These are phyloP conservation scores for Castanea sativa DNA, from an alignment of 306 rosid genomes.

Conservation along the genomic window DNA sequence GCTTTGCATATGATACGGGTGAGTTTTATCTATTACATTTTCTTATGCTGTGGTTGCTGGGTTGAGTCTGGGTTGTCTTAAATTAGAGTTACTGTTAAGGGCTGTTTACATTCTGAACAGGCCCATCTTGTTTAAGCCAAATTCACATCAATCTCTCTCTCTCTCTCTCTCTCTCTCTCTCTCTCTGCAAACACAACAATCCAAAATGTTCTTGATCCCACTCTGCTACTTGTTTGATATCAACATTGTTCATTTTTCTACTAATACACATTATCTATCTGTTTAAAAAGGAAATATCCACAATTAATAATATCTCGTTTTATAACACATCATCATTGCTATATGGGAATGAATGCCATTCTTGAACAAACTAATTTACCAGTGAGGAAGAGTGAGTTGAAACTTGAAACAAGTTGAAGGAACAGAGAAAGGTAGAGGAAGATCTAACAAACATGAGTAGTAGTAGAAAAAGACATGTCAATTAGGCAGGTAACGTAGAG, in stretches of 20 bases:
- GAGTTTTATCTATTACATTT: conserved; percentile 34
- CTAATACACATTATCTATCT: not conserved
- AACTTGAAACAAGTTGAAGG: too few relatives aligned
- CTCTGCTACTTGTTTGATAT: not conserved
- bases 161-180: not conserved
- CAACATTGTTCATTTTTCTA: not conserved
- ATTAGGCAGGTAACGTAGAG: too few relatives aligned
- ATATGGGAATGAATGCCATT: not conserved
- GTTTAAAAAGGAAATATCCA: not conserved
- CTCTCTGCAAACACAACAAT: not conserved
- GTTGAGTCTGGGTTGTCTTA: not conserved
- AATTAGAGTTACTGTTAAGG: not conserved
- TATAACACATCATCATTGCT: not conserved
- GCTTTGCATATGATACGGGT: conserved; percentile 80
- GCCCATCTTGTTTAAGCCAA: not conserved
- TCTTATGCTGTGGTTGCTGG: conserved; percentile 10
- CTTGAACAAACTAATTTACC: not conserved
- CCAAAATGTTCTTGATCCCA: not conserved
- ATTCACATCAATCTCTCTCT: not conserved
- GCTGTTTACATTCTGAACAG: not conserved
- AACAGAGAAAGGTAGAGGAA: too few relatives aligned
- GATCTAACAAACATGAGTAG: too few relatives aligned
- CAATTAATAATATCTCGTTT: not conserved
- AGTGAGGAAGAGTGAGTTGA: too few relatives aligned
- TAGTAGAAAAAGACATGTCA: too few relatives aligned